phyloP scores from a whole-genome alignment of 306 rosid species.

The Canavalia ensiformis region DNA sequence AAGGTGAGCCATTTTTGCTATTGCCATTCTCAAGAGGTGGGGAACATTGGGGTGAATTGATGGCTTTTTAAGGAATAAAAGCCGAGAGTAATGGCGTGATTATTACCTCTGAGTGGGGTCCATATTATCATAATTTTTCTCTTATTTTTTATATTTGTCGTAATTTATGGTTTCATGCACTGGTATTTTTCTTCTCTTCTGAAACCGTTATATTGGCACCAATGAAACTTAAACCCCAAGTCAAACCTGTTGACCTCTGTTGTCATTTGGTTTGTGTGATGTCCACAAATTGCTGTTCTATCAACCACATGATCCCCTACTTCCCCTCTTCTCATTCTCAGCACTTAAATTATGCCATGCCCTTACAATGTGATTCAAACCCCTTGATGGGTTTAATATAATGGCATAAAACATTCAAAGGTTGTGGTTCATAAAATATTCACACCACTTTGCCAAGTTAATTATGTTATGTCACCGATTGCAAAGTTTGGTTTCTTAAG shows the following conservation, averaged over 20 bases:
- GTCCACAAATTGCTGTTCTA: neutral
- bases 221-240: constrained; percentile 16
- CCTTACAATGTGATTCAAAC: neutral
- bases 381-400: too few species aligned
- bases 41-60: neutral
- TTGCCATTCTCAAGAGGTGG: neutral
- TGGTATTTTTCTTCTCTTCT: neutral
- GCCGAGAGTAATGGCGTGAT: constrained; percentile 79
- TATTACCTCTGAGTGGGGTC: constrained; percentile 46
- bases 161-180: neutral
- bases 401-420: too few species aligned
- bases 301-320: neutral
- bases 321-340: neutral
- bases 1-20: constrained; percentile 48
- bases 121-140: constrained; percentile 38
- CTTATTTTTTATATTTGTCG: neutral
- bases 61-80: constrained; percentile 49
- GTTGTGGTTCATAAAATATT: neutral
- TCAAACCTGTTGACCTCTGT: constrained; percentile 54
- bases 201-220: constrained; percentile 37
- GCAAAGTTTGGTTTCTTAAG: neutral
- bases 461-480: neutral
- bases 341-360: constrained; percentile 35
- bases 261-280: neutral
- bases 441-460: neutral